Base-by-base conservation (phyloP, 371 early-diverging fungal species). In the Lichtheimia ornata region DNA sequence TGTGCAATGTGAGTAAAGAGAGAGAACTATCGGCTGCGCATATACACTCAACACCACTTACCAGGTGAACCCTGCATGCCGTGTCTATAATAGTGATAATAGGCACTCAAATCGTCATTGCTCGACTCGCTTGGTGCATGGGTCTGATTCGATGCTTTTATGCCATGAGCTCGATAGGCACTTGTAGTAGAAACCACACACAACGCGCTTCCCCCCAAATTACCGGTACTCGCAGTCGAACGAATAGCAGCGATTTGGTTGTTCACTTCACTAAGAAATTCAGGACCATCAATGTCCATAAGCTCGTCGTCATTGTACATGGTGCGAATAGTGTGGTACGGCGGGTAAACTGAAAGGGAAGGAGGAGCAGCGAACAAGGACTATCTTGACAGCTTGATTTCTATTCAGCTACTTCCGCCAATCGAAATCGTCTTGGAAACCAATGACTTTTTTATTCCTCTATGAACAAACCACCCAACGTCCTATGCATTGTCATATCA, bases 201-300 rank as follows among this genome's bases (percentile, higher is more conserved):
- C 4, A 4, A 7, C 28, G 35, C 11, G 14, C 20, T 53, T 17
- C 22, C 47, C 12, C 18, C 47, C 22, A 22, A n/a, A 15, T n/a
- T 22, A 47, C 47, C 47, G 17, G 47, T 22, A 11, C 35, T 35
- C 11, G 35, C 35, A 35, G 35, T 35, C 6, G 35, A 35, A 55
- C 77, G 74, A 24, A 70, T 54, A 40, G 24, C 49, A 5, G 67
- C 67, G 50, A 77, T 77, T 54, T 70, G 59, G 4, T 64, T 25
- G 54, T 74, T 72, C 2, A 77, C 66, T 53, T 69, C 63, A 1
- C 47, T 49, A 25, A 77, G 57, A 30, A 77, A 77, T 45, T 74
- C 77, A 30, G 69, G 68, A 14, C 74, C 77, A 44, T 77, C 77
- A 51, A 77, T 58, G 51, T 77, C 77, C 77, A 77, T 77, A 17